These are phyloP conservation scores for Chaetomidium leptoderma DNA, from an alignment of 495 filamentous ascomycete species.

Conservation along the genomic window DNA sequence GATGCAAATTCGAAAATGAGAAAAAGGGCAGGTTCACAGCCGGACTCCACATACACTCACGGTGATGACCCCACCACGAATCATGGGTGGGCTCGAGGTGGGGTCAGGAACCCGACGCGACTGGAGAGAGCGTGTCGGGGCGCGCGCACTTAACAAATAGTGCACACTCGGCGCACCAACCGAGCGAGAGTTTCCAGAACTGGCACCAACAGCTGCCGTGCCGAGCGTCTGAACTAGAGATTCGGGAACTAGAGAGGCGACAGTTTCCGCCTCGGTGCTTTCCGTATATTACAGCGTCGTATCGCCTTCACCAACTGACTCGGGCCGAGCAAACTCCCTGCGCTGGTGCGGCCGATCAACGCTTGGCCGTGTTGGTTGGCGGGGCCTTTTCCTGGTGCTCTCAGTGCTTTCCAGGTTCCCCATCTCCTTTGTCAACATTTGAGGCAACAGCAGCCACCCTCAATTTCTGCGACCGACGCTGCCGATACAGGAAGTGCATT, in stretches of 20 bases:
- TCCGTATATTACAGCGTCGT: too few species aligned
- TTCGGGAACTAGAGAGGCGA: neutral
- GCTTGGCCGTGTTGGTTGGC: constrained; percentile 1
- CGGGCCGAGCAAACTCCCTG: neutral
- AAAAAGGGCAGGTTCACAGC: too few species aligned
- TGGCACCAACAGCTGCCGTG: neutral
- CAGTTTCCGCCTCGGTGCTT: neutral
- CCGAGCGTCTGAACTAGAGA: neutral
- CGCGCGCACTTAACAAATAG: neutral
- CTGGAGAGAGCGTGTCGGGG: neutral
- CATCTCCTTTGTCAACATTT: neutral
- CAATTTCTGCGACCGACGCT: neutral
- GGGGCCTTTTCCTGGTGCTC: too few species aligned
- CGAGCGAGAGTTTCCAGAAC: neutral
- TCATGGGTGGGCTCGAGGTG: too few species aligned
- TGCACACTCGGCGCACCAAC: neutral
- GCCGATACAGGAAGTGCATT: neutral
- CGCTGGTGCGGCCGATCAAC: neutral
- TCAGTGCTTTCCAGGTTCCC: neutral
- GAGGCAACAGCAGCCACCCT: neutral
- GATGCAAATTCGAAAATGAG: too few species aligned
- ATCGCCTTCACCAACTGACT: neutral
- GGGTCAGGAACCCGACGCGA: too few species aligned
- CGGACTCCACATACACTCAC: too few species aligned
- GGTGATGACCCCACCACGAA: too few species aligned